A percentile compares a stretch with the other conserved stretches of the same genome.
phyloP scores from a whole-genome alignment of 2,329 filamentous ascomycete species.

The Didymellaceae sp. region DNA sequence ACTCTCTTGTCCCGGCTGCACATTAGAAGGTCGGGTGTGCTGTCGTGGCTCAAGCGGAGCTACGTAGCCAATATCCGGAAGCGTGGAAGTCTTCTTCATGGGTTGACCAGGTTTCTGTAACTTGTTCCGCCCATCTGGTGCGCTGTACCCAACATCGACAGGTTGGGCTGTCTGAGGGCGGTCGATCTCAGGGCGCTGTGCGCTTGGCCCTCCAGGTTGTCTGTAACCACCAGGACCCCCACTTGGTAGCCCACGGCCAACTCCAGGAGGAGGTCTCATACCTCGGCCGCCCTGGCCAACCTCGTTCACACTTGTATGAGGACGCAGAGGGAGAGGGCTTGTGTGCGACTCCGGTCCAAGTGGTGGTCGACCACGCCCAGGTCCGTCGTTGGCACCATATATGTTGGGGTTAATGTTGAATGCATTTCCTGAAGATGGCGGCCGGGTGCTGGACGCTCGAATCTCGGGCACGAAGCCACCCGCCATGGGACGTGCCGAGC shows the following conservation, averaged over 20 bases:
- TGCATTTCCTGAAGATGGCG: constrained; percentile 52
- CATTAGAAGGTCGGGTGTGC: constrained; percentile 44
- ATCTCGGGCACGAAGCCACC: constrained; percentile 55
- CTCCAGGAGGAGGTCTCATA: constrained; percentile 36
- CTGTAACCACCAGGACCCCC: constrained; percentile 44
- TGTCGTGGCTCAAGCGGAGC: constrained; percentile 46
- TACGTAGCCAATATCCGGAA: constrained; percentile 48
- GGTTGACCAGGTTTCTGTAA: constrained; percentile 48
- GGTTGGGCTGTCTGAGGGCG: constrained; percentile 51
- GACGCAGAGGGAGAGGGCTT: constrained; percentile 44
- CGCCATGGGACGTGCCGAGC: constrained; percentile 39
- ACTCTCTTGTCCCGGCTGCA: constrained; percentile 44
- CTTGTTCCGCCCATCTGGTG: constrained; percentile 53
- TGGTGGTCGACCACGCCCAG: constrained; percentile 39
- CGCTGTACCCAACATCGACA: constrained; percentile 52
- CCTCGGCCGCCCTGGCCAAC: constrained; percentile 42
- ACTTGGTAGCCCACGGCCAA: constrained; percentile 40
- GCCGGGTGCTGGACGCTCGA: constrained; percentile 58
- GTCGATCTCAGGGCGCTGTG: constrained; percentile 43
- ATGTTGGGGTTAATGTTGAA: constrained; percentile 59
- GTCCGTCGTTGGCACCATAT: constrained; percentile 42
- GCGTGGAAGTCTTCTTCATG: constrained; percentile 40
- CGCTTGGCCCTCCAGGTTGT: constrained; percentile 48
- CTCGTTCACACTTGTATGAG: constrained; percentile 46
- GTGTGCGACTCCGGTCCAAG: constrained; percentile 34